phyloP scores from a whole-genome alignment of 768 basidiomycete species.

The Rhodotorula babjevae region DNA sequence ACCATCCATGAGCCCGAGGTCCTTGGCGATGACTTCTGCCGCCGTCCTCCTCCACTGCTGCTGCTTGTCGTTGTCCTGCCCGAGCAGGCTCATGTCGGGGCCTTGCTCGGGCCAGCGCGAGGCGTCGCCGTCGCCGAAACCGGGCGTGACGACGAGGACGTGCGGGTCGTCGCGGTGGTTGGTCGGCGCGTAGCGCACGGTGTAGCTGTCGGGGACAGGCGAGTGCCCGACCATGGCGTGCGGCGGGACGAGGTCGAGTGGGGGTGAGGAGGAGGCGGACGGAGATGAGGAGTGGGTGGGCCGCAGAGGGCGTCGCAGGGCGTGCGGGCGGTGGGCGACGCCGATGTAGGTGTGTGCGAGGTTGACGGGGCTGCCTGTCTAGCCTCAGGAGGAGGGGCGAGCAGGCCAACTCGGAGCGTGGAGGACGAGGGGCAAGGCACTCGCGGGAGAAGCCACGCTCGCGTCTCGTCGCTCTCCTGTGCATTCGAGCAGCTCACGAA shows the following conservation, averaged over 20 bases:
- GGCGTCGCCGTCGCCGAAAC: constrained; percentile 15
- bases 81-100: constrained; percentile 13
- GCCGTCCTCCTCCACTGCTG: constrained; percentile 29
- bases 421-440: no score
- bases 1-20: constrained; percentile 19
- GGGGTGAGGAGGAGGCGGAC: background rate
- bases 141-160: constrained; percentile 3
- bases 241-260: background rate
- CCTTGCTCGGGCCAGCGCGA: constrained; percentile 19
- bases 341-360: background rate
- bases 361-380: no score
- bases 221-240: background rate
- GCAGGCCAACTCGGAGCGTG: no score
- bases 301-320: background rate
- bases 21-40: constrained; percentile 20
- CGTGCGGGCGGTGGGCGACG: background rate
- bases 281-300: background rate
- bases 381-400: no score
- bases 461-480: no score
- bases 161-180: constrained; percentile 10
- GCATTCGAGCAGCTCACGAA: no score
- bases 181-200: background rate
- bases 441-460: no score
- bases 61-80: constrained; percentile 18
- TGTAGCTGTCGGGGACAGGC: background rate